Evolutionary conservation across 2,329 filamentous ascomycete species (phyloP).

Genomic region (Fusarium luffae): DNA sequence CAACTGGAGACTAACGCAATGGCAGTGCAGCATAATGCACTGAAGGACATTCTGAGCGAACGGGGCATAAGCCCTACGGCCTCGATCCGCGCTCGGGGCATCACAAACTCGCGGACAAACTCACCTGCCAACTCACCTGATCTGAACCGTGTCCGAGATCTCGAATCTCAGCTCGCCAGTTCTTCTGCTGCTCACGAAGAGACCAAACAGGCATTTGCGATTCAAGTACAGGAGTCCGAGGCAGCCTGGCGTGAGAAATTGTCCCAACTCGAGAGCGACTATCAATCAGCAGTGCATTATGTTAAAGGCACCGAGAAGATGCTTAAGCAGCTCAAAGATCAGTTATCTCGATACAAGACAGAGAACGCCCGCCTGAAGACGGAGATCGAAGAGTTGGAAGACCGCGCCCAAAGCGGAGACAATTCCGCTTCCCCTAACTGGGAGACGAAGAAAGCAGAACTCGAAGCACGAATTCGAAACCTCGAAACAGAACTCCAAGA

Average conservation of each 20-base stretch:
- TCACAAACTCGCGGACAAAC: constrained; percentile 76
- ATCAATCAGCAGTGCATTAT: constrained; percentile 97
- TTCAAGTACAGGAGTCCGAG: constrained; percentile 87
- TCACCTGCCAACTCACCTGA: constrained; percentile 91
- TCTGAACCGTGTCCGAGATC: constrained; percentile 78
- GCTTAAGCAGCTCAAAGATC: constrained; percentile 98
- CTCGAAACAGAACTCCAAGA: constrained; percentile 76
- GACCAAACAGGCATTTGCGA: constrained; percentile 79
- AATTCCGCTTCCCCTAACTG: constrained; percentile 68
- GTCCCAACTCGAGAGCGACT: constrained; percentile 93
- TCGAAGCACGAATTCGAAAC: constrained; percentile 75
- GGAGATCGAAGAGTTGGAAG: constrained; percentile 78
- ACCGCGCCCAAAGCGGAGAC: constrained; percentile 56
- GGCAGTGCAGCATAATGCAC: constrained; percentile 88
- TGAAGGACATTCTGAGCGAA: constrained; percentile 92
- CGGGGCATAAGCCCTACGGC: constrained; percentile 85
- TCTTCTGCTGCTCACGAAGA: constrained; percentile 87
- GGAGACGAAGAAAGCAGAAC: constrained; percentile 76
- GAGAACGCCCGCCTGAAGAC: constrained; percentile 85
- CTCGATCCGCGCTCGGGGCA: constrained; percentile 74
- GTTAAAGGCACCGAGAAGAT: constrained; percentile 99
- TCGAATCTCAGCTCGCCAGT: constrained; percentile 87
- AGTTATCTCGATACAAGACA: constrained; percentile 90
- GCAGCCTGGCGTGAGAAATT: constrained; percentile 91
- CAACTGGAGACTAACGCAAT: constrained; percentile 95